A percentile compares a stretch with the other conserved stretches of the same genome.
phyloP scores from a whole-genome alignment of 1,284 basidiomycete genomes.

The Golubevia pallescens region DNA sequence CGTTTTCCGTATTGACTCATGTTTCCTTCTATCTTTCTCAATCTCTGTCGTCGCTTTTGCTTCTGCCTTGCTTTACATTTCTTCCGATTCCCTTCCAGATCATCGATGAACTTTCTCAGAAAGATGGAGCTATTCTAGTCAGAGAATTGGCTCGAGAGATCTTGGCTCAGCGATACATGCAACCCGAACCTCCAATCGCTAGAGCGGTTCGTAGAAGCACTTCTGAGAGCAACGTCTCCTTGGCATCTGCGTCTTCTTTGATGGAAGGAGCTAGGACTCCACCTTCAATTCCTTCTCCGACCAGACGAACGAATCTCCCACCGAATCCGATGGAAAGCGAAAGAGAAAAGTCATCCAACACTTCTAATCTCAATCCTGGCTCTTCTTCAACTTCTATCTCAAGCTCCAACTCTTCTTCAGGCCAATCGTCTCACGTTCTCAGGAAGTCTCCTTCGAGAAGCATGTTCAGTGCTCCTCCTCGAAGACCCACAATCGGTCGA shows the following conservation, averaged over 20 bases:
- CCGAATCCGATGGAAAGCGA: neutral
- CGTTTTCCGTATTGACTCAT: neutral
- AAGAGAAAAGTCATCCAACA: neutral
- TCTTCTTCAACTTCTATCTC: neutral
- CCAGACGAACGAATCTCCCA: neutral
- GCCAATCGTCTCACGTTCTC: neutral
- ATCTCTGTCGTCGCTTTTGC: neutral
- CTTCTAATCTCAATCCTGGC: neutral
- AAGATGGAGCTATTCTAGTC: slow-evolving; percentile 31
- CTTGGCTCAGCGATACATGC: slow-evolving; percentile 12
- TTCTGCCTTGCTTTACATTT: neutral
- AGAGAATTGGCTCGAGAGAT: slow-evolving; percentile 50
- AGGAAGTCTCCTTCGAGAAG: neutral
- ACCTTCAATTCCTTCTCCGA: neutral
- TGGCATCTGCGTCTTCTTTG: slow-evolving; percentile 2
- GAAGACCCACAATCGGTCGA: neutral
- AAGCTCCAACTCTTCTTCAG: neutral
- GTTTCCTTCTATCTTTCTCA: neutral
- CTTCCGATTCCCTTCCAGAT: slow-evolving; percentile 9
- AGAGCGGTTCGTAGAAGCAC: slow-evolving; percentile 7
- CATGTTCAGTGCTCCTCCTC: neutral
- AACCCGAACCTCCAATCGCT: slow-evolving; percentile 1
- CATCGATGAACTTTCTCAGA: slow-evolving; percentile 34
- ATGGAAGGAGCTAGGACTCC: neutral
- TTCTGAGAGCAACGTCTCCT: slow-evolving; percentile 7